These are phyloP conservation scores for Hypholoma fasciculare DNA, from an alignment of 768 basidiomycete genomes.

Conservation along the genomic window DNA sequence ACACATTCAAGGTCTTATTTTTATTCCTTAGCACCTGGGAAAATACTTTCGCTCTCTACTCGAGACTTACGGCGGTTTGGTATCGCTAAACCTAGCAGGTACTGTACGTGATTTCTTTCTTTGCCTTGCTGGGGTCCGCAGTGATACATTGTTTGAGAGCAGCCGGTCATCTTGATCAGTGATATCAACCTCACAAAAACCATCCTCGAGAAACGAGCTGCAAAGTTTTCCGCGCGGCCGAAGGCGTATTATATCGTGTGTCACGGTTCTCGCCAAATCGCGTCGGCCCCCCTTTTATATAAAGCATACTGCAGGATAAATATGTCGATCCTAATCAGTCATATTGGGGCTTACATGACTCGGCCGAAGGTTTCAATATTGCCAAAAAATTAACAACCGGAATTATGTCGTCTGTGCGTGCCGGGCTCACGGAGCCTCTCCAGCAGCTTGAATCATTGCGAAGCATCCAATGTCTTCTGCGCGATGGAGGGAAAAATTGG, in stretches of 20 bases:
- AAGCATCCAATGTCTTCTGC: neutral
- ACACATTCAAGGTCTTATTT: no score
- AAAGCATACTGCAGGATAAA: neutral
- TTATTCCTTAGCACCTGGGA: neutral
- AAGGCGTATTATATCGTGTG: neutral
- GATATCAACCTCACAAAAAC: neutral
- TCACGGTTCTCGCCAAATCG: neutral
- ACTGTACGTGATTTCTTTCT: neutral
- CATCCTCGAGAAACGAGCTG: neutral
- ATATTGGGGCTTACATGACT: neutral
- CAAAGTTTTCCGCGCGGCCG: neutral
- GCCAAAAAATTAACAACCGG: neutral
- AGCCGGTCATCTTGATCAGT: neutral
- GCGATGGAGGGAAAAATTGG: neutral
- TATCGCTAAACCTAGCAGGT: neutral
- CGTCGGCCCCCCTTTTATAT: neutral
- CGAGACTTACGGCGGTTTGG: neutral
- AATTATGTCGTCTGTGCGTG: neutral
- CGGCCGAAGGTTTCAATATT: neutral
- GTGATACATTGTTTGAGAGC: neutral
- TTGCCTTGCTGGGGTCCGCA: neutral
- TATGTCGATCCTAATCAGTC: neutral
- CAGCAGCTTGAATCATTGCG: neutral
- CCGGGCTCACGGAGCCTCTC: neutral
- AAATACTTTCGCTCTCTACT: neutral